phyloP scores from a whole-genome alignment of 345 rosid species.

The Noccaea caerulescens region DNA sequence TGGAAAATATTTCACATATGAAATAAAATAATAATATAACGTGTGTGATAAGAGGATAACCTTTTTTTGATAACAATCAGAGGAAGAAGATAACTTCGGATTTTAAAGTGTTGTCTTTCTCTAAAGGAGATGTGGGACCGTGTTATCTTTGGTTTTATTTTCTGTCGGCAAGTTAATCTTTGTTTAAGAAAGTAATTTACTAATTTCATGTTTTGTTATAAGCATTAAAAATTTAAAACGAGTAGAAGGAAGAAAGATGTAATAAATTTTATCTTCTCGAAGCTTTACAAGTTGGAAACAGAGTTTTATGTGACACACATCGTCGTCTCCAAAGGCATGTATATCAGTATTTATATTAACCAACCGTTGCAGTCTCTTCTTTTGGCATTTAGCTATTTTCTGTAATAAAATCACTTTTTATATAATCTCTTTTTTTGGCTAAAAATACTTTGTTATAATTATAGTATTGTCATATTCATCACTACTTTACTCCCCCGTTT shows the following conservation, averaged over 20 bases:
- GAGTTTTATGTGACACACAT: conserved; percentile 2
- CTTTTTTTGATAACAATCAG: too few relatives aligned
- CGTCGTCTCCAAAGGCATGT: too few relatives aligned
- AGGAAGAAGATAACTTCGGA: background rate
- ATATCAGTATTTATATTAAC: background rate
- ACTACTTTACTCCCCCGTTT: too few relatives aligned
- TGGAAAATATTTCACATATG: too few relatives aligned
- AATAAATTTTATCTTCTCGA: conserved; percentile 27
- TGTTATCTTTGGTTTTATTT: too few relatives aligned
- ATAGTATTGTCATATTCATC: too few relatives aligned
- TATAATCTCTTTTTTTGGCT: too few relatives aligned
- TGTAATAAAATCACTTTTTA: background rate
- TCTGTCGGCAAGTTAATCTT: too few relatives aligned
- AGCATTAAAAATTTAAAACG: background rate
- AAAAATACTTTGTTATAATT: too few relatives aligned
- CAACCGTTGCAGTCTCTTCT: background rate
- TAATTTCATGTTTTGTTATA: background rate
- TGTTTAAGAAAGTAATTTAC: too few relatives aligned
- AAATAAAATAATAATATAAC: too few relatives aligned
- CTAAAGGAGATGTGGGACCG: background rate
- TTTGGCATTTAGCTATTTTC: background rate
- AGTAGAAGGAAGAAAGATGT: conserved; percentile 10
- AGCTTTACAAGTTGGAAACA: conserved; percentile 6
- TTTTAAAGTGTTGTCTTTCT: background rate
- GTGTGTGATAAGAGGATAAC: too few relatives aligned